Conservation (phyloP, 2,329 filamentous ascomycete genomes). For the Mariannaea sp. region DNA sequence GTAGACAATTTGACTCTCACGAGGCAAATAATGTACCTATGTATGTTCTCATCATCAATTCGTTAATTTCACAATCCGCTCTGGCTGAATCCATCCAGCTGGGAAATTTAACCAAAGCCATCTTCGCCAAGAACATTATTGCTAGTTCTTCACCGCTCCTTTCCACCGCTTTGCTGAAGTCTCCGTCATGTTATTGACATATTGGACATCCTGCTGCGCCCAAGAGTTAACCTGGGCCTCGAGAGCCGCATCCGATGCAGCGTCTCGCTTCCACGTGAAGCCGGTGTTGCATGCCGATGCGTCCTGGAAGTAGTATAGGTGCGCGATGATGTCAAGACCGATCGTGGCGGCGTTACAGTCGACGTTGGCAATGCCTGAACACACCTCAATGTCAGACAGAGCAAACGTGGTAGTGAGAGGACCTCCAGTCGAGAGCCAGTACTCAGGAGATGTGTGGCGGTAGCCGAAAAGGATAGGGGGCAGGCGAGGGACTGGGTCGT, state of each 20-base stretch:
- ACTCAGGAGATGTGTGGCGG: slow-evolving; percentile 71
- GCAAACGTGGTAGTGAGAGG: slow-evolving; percentile 44
- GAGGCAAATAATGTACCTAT: not conserved
- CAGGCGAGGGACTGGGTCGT: slow-evolving; percentile 71
- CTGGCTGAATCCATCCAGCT: not conserved
- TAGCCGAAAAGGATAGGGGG: slow-evolving; percentile 66
- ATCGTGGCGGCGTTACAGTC: slow-evolving; percentile 57
- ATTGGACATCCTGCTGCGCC: slow-evolving; percentile 43
- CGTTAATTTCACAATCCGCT: not conserved
- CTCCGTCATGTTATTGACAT: slow-evolving; percentile 26
- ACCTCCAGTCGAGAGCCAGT: slow-evolving; percentile 57
- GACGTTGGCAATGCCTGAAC: slow-evolving; percentile 53
- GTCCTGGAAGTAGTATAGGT: slow-evolving; percentile 54
- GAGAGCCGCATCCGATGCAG: slow-evolving; percentile 43
- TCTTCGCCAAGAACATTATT: not conserved
- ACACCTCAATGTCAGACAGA: slow-evolving; percentile 50
- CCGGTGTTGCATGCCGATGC: slow-evolving; percentile 47
- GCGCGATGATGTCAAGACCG: slow-evolving; percentile 51
- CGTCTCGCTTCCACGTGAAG: slow-evolving; percentile 36
- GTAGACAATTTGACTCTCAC: not conserved
- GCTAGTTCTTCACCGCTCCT: not conserved
- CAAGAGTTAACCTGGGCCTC: slow-evolving; percentile 45
- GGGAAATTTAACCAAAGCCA: not conserved
- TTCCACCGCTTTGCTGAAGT: slow-evolving; percentile 7
- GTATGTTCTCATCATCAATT: not conserved